Evolutionary conservation across 345 rosid species (phyloP).

Genomic region (Melastoma malabathricum): DNA sequence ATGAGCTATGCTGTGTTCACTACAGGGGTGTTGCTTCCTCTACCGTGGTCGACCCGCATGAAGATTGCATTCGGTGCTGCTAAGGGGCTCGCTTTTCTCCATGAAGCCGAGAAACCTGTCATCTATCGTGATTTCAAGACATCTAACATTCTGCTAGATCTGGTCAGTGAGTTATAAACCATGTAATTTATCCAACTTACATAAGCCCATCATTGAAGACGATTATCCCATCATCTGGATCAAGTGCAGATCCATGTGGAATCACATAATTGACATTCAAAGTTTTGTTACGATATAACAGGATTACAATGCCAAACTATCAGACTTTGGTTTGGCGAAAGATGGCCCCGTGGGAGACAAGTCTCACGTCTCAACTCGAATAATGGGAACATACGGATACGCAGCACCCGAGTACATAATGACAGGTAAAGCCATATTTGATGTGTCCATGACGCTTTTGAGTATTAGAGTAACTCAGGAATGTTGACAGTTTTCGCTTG

Average conservation of each 20-base stretch:
- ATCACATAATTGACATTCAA: too few species aligned
- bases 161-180: constrained; percentile 29
- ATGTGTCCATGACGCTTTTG: not conserved
- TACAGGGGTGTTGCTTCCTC: constrained; percentile 78
- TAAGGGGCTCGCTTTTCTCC: constrained; percentile 92
- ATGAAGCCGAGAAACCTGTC: constrained; percentile 90
- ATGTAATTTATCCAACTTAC: not conserved
- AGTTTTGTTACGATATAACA: constrained; percentile 14
- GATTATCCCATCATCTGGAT: too few species aligned
- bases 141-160: constrained; percentile 77
- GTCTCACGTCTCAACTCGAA: constrained; percentile 94
- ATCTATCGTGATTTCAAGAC: constrained; percentile 96
- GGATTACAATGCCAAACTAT: constrained; percentile 90
- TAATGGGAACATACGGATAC: constrained; percentile 98
- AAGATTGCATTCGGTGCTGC: constrained; percentile 95
- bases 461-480: too few species aligned
- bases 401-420: constrained; percentile 97
- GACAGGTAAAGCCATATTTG: constrained; percentile 46
- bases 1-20: not conserved
- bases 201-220: too few species aligned
- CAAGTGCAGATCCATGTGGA: too few species aligned
- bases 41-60: constrained; percentile 79
- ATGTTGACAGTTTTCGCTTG: too few species aligned
- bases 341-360: constrained; percentile 97
- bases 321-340: constrained; percentile 94